Evolutionary conservation across 805 yeast species (phyloP).

Genomic region (Priceomyces melissophilus): DNA sequence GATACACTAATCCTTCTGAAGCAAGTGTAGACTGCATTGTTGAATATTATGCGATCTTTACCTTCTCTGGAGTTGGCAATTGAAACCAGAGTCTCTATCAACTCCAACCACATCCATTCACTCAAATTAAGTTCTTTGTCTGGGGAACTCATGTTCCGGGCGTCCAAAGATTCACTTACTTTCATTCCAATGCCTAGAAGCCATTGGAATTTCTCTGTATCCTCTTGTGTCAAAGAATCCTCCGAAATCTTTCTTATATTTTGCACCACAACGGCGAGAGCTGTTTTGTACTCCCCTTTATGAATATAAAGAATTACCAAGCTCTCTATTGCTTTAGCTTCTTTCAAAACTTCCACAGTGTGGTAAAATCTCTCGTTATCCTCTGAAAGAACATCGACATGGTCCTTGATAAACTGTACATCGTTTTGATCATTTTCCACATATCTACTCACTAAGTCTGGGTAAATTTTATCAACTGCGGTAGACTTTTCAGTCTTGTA

Average conservation of each 20-base stretch:
- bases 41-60: slow-evolving; percentile 11
- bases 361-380: slow-evolving; percentile 4
- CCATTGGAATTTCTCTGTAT: slow-evolving; percentile 23
- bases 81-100: slow-evolving; percentile 23
- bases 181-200: slow-evolving; percentile 30
- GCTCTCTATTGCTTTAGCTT: slow-evolving; percentile 22
- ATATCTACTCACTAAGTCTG: slow-evolving; percentile 15
- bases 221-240: slow-evolving; percentile 8
- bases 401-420: slow-evolving; percentile 12
- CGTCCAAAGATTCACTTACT: slow-evolving; percentile 22
- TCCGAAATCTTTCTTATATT: slow-evolving; percentile 18
- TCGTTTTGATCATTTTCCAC: slow-evolving; percentile 7
- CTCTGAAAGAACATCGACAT: slow-evolving; percentile 7
- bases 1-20: slow-evolving; percentile 30
- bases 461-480: slow-evolving; percentile 19
- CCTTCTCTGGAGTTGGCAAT: slow-evolving; percentile 12
- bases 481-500: slow-evolving; percentile 5
- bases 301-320: slow-evolving; percentile 28
- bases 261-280: slow-evolving; percentile 23
- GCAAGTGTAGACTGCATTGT: slow-evolving; percentile 28
- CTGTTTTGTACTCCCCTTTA: slow-evolving; percentile 21
- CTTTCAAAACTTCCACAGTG: slow-evolving; percentile 16
- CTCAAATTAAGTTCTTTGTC: slow-evolving; percentile 13
- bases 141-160: slow-evolving; percentile 3
- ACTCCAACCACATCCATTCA: slow-evolving; percentile 27